A percentile compares a stretch with the other conserved stretches of the same genome.
Conservation (phyloP, 75 land plant genomes). For the Cryptomeria japonica region DNA sequence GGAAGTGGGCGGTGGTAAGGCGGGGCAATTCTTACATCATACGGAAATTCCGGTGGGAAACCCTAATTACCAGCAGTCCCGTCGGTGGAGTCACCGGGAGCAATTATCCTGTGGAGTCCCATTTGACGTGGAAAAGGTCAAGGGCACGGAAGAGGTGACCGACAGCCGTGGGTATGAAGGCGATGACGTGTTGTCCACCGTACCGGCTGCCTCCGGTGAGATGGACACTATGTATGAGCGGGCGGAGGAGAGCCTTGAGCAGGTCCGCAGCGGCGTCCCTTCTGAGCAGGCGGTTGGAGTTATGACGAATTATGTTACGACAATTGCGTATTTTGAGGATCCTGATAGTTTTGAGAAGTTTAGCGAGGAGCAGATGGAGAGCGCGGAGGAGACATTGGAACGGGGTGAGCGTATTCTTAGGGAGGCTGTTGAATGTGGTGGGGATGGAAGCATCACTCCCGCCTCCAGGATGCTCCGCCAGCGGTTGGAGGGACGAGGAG, state of each 20-base stretch:
- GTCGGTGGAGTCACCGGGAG: neutral
- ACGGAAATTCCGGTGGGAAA: neutral
- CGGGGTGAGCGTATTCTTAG: neutral
- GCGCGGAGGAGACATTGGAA: neutral
- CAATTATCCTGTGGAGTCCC: neutral
- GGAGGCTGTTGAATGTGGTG: neutral
- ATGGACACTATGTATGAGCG: neutral
- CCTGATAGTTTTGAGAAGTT: neutral
- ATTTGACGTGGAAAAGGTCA: too few relatives aligned
- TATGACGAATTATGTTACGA: neutral
- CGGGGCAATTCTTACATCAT: neutral
- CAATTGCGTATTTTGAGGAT: neutral
- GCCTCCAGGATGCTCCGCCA: neutral
- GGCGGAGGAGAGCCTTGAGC: neutral
- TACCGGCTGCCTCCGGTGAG: neutral
- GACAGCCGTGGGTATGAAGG: too few relatives aligned
- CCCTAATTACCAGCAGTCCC: neutral
- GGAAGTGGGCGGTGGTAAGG: neutral
- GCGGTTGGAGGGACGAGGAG: neutral
- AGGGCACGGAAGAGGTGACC: neutral
- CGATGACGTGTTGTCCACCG: neutral
- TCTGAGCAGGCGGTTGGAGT: neutral
- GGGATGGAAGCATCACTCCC: neutral
- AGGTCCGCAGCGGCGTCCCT: conserved; percentile 2
- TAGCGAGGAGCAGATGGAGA: neutral